phyloP scores from a whole-genome alignment of 1,284 basidiomycete species.

The Ustilago esculenta region DNA sequence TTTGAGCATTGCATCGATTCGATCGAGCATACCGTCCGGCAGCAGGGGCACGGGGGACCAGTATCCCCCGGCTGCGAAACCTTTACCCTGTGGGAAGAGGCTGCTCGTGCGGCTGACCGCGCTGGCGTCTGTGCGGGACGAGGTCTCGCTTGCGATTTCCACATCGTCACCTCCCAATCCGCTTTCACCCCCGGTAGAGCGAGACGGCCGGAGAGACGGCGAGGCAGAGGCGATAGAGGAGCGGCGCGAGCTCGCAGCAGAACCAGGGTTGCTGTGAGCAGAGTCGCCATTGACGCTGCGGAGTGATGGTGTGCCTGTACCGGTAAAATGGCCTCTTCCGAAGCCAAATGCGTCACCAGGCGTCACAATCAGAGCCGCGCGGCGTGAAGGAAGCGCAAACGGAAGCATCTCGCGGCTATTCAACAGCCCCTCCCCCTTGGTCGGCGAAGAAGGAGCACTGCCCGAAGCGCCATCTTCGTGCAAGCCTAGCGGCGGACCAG shows the following conservation, averaged over 20 bases:
- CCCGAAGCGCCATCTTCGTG: conserved; percentile 22
- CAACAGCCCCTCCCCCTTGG: conserved; percentile 67
- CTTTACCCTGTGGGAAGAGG: conserved; percentile 56
- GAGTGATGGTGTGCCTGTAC: conserved; percentile 54
- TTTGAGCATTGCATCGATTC: conserved; percentile 34
- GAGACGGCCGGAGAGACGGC: neutral
- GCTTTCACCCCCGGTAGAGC: neutral
- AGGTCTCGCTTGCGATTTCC: conserved; percentile 20
- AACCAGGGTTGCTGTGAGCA: conserved; percentile 1
- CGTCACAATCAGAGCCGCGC: conserved; percentile 77
- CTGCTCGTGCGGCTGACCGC: conserved; percentile 26
- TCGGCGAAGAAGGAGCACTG: conserved; percentile 26
- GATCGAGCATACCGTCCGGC: conserved; percentile 49
- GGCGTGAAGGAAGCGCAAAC: conserved; percentile 81
- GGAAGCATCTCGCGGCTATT: conserved; percentile 93
- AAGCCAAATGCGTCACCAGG: conserved; percentile 69
- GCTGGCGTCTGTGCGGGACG: conserved; percentile 22
- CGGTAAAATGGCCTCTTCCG: conserved; percentile 58
- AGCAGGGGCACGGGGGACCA: conserved; percentile 59
- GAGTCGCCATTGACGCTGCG: conserved; percentile 42
- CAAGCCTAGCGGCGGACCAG: conserved; percentile 37
- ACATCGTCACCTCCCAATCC: conserved; percentile 7
- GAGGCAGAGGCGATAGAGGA: conserved; percentile 21
- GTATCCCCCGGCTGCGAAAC: conserved; percentile 50
- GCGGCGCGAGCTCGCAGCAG: conserved; percentile 17